Evolutionary conservation across 257 asterid species (phyloP), one percentile per base, ranked within the genome.

Genomic region (Nicotiana obtusifolia): DNA sequence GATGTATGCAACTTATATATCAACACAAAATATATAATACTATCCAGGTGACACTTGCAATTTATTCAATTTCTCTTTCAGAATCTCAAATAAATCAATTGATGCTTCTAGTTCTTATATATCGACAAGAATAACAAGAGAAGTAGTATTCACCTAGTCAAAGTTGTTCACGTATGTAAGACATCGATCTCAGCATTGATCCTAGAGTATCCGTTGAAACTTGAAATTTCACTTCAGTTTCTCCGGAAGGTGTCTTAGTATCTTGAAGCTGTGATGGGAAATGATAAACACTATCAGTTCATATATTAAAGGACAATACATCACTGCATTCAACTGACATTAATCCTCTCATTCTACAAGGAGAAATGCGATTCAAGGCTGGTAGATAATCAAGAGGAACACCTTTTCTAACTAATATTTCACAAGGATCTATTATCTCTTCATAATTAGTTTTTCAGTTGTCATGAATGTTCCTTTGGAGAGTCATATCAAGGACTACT

Each of bases 151-250:
- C 86, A 92, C 92, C 64, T 81, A 71, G 16, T 41, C 88, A 93
- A 80, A 93, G 95, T 81, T 91, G 97, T 83, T 93, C 92, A 20
- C 92, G 92, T 49, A 93, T 90, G 85, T 90, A 90, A 77, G 94
- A 93, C 94, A 92, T 90, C 30, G 97, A 93, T 79, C 95, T 87
- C 86, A 93, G 81, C 97, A 93, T 93, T 26, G 97, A 90, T 57
- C 91, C 94, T 69, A 90, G 85, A 37, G 97, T 88, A 78, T 92
- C 97, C 80, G 88, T 92, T 33, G 97, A 91, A 81, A 93, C 97
- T 89, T 92, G 97, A 87, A 93, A 93, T 84, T 93, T 93, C 82
- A 93, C 90, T 86, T 92, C 97, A 35, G 93, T 78, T 89, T 92
- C 93, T 77, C 95, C 94, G 14, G 90, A 78, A 81, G 94, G 81